phyloP scores from a whole-genome alignment of 2,329 filamentous ascomycete species.

The Cordyceps cicadae region DNA sequence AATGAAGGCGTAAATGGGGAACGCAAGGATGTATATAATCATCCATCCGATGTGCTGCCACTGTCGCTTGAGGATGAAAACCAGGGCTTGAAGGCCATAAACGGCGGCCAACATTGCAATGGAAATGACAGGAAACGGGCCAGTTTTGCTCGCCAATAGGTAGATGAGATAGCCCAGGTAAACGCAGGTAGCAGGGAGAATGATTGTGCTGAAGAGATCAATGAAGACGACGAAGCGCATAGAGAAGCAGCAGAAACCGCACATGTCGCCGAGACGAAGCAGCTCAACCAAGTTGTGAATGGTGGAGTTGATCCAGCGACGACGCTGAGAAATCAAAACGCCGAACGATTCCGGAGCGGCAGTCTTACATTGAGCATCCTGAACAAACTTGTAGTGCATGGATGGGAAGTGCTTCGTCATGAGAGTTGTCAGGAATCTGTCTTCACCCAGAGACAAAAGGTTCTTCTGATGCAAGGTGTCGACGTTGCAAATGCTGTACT shows the following conservation, averaged over 20 bases:
- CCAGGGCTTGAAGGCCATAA: constrained; percentile 90
- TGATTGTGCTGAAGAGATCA: constrained; percentile 85
- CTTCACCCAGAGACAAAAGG: constrained; percentile 83
- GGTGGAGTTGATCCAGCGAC: constrained; percentile 99
- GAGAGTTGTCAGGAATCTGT: constrained; percentile 92
- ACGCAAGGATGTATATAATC: constrained; percentile 96
- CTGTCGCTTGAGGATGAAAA: constrained; percentile 93
- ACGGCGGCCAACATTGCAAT: constrained; percentile 83
- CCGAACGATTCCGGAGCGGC: constrained; percentile 92
- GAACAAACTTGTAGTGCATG: constrained; percentile 94
- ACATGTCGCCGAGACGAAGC: constrained; percentile 84
- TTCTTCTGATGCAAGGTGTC: constrained; percentile 98
- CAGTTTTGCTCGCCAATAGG: constrained; percentile 56
- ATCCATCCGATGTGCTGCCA: constrained; percentile 99
- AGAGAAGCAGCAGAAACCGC: constrained; percentile 97
- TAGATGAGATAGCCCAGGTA: constrained; percentile 89
- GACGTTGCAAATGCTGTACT: constrained; percentile 82
- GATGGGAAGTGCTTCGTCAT: constrained; percentile 97
- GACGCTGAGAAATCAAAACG: constrained; percentile 91
- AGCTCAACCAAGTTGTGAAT: constrained; percentile 93
- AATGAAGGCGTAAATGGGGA: constrained; percentile 85
- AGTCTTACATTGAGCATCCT: constrained; percentile 87
- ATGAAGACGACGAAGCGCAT: constrained; percentile 97
- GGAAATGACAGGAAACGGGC: constrained; percentile 78
- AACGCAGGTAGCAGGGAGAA: constrained; percentile 78